phyloP scores from a whole-genome alignment of 2,329 filamentous ascomycete genomes.

The Pezicula radicicola region DNA sequence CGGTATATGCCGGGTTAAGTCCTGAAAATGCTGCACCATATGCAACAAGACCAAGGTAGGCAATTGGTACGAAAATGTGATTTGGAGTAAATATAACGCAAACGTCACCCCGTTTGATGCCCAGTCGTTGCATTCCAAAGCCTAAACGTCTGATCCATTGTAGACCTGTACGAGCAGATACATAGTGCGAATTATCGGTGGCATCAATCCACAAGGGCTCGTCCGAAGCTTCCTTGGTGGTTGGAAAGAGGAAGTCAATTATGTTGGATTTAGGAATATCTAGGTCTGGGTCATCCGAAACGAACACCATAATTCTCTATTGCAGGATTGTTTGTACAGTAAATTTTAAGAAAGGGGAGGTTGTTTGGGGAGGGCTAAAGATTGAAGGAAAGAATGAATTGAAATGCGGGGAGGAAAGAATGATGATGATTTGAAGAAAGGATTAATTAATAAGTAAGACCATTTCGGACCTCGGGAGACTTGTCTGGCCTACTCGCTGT shows the following conservation, averaged over 20 bases:
- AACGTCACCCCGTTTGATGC: slow-evolving; percentile 42
- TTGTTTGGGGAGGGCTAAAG: too few relatives aligned
- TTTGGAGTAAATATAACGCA: slow-evolving; percentile 50
- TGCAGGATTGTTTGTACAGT: too few relatives aligned
- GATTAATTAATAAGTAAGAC: too few relatives aligned
- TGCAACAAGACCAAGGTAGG: slow-evolving; percentile 49
- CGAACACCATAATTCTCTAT: not conserved
- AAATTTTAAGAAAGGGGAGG: too few relatives aligned
- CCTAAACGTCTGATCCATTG: slow-evolving; percentile 48
- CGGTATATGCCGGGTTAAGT: slow-evolving; percentile 47
- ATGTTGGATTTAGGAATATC: not conserved
- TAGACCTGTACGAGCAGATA: slow-evolving; percentile 41
- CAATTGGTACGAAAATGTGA: slow-evolving; percentile 50
- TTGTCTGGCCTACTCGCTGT: too few relatives aligned
- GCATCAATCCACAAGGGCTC: slow-evolving; percentile 51
- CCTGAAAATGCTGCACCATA: slow-evolving; percentile 49
- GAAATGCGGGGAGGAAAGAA: too few relatives aligned
- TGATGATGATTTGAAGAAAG: too few relatives aligned
- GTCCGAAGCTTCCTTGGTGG: not conserved
- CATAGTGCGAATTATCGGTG: slow-evolving; percentile 31
- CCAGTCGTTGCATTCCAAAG: slow-evolving; percentile 41
- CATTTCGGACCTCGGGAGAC: too few relatives aligned
- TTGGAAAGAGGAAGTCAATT: not conserved
- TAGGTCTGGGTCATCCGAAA: not conserved
- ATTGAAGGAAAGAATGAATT: too few relatives aligned